phyloP scores from a whole-genome alignment of 352 stramenopile genomes.

The Sclerospora graminicola region DNA sequence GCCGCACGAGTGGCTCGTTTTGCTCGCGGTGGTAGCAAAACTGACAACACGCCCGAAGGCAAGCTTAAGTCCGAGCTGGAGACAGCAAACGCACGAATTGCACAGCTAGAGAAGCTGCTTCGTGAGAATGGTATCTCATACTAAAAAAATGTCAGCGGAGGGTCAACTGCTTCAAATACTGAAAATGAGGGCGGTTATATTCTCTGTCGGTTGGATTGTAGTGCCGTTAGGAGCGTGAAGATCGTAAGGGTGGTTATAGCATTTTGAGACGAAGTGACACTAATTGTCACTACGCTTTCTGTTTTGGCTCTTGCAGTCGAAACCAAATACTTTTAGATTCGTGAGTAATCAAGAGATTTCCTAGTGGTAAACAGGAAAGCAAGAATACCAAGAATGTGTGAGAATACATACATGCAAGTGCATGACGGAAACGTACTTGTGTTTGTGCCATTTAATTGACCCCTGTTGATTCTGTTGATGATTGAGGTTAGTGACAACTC shows the following conservation, averaged over 20 bases:
- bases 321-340: conserved; percentile 47
- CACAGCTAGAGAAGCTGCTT: conserved; percentile 75
- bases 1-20: conserved; percentile 37
- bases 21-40: conserved; percentile 25
- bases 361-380: conserved; percentile 23
- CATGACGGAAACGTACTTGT: conserved; percentile 20
- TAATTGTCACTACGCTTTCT: conserved; percentile 22
- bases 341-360: conserved; percentile 32
- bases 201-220: conserved; percentile 19
- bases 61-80: conserved; percentile 75
- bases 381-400: conserved; percentile 28
- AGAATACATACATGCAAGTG: conserved; percentile 31
- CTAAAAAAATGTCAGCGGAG: conserved; percentile 29
- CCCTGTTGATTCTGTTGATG: conserved; percentile 1
- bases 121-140: conserved; percentile 72
- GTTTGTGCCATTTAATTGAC: conserved; percentile 11
- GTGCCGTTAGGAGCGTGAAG: conserved; percentile 19
- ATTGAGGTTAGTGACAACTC: background rate
- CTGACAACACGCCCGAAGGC: conserved; percentile 32
- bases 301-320: conserved; percentile 32
- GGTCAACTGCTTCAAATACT: conserved; percentile 17
- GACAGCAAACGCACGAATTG: conserved; percentile 73
- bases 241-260: conserved; percentile 20
- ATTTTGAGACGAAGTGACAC: conserved; percentile 21
- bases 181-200: conserved; percentile 16